phyloP scores from a whole-genome alignment of 148 eudicot genomes.

The Vaccinium vitisidaea region DNA sequence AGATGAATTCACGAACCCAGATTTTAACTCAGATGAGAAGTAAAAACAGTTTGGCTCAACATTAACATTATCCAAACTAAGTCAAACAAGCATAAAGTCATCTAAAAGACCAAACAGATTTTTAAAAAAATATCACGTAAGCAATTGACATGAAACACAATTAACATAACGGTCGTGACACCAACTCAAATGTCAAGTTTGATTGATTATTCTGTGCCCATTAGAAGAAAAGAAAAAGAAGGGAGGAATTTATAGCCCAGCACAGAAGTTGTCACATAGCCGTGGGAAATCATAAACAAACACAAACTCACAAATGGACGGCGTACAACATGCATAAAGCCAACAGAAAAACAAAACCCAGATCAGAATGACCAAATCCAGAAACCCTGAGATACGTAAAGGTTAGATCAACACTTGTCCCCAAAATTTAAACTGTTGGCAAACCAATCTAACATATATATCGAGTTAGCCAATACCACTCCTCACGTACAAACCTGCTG shows the following conservation, averaged over 20 bases:
- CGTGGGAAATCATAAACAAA: background rate
- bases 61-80: background rate
- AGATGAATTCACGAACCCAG: background rate
- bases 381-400: background rate
- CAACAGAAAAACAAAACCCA: background rate
- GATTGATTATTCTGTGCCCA: background rate
- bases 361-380: background rate
- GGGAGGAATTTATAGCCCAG: background rate
- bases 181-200: background rate
- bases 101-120: background rate
- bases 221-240: background rate
- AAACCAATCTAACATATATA: background rate
- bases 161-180: background rate
- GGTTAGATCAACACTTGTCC: background rate
- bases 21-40: background rate
- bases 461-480: background rate
- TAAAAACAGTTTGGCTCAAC: background rate
- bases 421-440: background rate
- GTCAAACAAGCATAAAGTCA: background rate
- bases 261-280: background rate
- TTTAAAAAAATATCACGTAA: background rate
- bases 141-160: background rate
- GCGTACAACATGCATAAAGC: background rate
- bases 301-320: background rate
- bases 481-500: background rate